Conservation (phyloP, 192 early-diverging fungal genomes). For the Entrophospora sp. region DNA sequence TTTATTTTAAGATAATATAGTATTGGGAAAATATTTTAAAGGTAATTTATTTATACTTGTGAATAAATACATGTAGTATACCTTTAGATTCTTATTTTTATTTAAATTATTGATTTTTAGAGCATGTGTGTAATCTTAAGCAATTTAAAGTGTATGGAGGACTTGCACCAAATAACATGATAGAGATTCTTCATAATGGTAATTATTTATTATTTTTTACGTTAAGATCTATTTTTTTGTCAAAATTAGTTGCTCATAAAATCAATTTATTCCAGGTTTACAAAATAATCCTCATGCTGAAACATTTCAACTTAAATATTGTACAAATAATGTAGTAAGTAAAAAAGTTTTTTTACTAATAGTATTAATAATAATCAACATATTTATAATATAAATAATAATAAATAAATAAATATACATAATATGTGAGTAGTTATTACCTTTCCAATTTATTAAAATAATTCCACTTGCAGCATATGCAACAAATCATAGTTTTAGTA, state of each 20-base stretch:
- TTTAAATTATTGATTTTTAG: slow-evolving; percentile 1
- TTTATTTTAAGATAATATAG: slow-evolving; percentile 82
- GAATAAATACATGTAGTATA: neutral
- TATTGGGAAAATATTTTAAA: slow-evolving; percentile 93
- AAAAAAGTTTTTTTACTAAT: too few species aligned
- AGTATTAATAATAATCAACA: too few species aligned
- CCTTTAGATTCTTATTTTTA: neutral
- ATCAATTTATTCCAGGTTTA: slow-evolving; percentile 28
- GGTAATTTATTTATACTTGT: slow-evolving; percentile 17
- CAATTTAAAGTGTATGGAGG: slow-evolving; percentile 96
- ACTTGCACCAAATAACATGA: slow-evolving; percentile 72
- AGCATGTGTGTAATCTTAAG: slow-evolving; percentile 92
- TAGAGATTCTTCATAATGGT: slow-evolving; percentile 73
- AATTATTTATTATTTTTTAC: slow-evolving; percentile 4
- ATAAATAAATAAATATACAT: neutral
- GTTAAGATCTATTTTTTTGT: neutral
- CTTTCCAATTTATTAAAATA: slow-evolving; percentile 90
- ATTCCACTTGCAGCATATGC: slow-evolving; percentile 84
- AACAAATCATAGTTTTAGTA: slow-evolving; percentile 89
- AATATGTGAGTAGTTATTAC: slow-evolving; percentile 50
- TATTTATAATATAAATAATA: neutral
- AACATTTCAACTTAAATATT: slow-evolving; percentile 75
- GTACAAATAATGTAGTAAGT: slow-evolving; percentile 57
- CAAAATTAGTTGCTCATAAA: neutral
- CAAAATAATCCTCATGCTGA: slow-evolving; percentile 74